Evolutionary conservation across 208 protist species (phyloP), one percentile per base, ranked within the genome.

Genomic region (Novymonas esmeraldas): DNA sequence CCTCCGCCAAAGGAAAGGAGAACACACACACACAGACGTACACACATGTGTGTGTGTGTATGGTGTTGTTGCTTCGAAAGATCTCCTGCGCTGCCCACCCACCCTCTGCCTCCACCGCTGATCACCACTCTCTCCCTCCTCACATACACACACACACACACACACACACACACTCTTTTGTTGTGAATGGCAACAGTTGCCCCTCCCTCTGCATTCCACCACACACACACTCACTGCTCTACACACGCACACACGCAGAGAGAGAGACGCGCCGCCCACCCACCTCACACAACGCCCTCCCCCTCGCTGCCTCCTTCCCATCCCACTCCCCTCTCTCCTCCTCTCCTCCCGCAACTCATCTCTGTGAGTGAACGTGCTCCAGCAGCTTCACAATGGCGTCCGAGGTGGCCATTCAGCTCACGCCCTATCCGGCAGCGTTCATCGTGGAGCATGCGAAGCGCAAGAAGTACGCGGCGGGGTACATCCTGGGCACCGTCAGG

Each of bases 381-480:
- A 9, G 26, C 7, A 22, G 13, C 10, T 9, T 41, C 29, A 9
- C 59, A 39, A 64, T 64, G 59, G 33, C 59, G 2, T 58, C 45
- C 39, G 69, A 76, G 26, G 26, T 69, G 28, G 55, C 48, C 18
- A 56, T 79, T 41, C 48, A 80, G 46, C 57, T 95, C 49, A 71
- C 84, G 48, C 85, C 85, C 20, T 90, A 93, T 80, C 85, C 92
- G 45, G 80, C 90, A 20, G 46, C 84, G 22, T 79, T 84, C 61
- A 95, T 95, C 62, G 42, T 95, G 38, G 90, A 93, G 68, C 90
- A 95, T 71, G 83, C 75, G 29, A 92, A 95, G 82, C 87, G 90
- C 31, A 82, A 78, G 52, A 33, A 36, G 28, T 74, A 80, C 52
- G 83, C 83, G 31, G 78, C 86, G 16, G 90, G 90, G 33, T 92